Evolutionary conservation across 768 basidiomycete genomes (phyloP), one percentile per base, ranked within the genome.

Genomic region (Melanogaster broomeanus): DNA sequence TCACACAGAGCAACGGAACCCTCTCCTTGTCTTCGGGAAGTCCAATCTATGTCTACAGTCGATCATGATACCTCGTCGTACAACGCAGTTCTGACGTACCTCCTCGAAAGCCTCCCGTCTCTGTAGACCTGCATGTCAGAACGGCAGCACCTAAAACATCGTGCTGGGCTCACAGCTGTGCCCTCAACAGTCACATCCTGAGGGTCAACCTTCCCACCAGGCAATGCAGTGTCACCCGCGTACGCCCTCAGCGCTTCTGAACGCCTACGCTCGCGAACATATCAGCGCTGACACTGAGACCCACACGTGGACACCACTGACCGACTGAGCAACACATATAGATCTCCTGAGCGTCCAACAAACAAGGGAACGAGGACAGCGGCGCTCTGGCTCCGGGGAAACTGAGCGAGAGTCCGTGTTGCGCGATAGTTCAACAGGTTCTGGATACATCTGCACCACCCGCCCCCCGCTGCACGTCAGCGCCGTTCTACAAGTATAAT

Each of bases 61-160:
- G 33, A 12, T 16, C 24, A 24, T 8, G 11, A 25, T 15, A 8
- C 18, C 15, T 27, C 18, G 3, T 33, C 21, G 13, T 19, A 28
- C 41, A 11, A 16, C 12, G 0, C 30, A 16, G 5, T 30, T 18
- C 22, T 16, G 12, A 51, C 66, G 7, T 49, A 92, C 93, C 81
- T 96, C 93, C 69, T 96, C 93, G 52, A 82, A 93, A 0, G 93
- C 92, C 72, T 95, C 93, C 38, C 93, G 78, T 48, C 93, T 73
- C 92, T 93, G 43, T 10, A 18, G 22, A 48, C 8, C 1, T n/a
- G 11, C 21, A 52, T 28, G 16, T 50, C 40, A 54, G 41, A 40
- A 21, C 19, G 33, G 21, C 11, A 19, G 15, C 13, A 38, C 15
- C n/a, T 5, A 13, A 5, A 9, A 42, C 10, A 11, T 18, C 19